phyloP scores from a whole-genome alignment of 1,284 basidiomycete species.

The Austroboletus niveus region DNA sequence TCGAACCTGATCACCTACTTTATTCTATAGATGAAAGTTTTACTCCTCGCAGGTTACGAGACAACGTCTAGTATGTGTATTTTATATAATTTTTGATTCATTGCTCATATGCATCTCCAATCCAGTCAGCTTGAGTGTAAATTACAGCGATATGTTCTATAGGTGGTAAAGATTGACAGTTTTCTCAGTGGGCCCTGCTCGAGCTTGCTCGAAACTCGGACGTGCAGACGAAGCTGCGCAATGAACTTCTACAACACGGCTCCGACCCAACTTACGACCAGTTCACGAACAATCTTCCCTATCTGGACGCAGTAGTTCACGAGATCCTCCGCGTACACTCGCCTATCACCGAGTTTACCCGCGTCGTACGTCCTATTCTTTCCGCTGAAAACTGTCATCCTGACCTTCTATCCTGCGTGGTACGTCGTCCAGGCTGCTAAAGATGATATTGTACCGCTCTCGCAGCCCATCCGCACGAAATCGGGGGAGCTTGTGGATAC shows the following conservation, averaged over 20 bases:
- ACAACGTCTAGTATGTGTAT: constrained; percentile 36
- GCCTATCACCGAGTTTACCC: neutral
- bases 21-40: constrained; percentile 31
- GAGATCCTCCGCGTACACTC: neutral
- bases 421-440: constrained; percentile 35
- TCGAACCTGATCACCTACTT: neutral
- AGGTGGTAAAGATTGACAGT: too few species aligned
- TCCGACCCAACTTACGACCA: constrained; percentile 28
- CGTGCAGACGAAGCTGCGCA: constrained; percentile 37
- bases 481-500: constrained; percentile 37
- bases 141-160: neutral
- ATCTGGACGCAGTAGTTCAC: neutral
- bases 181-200: constrained; percentile 27
- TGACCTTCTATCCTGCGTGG: neutral
- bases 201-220: constrained; percentile 22
- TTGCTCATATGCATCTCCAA: neutral
- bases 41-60: constrained; percentile 41
- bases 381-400: constrained; percentile 17
- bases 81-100: neutral
- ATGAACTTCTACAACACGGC: constrained; percentile 34
- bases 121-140: constrained; percentile 26
- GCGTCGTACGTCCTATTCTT: neutral
- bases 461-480: constrained; percentile 29
- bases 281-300: constrained; percentile 1
- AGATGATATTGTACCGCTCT: constrained; percentile 50